phyloP scores from a whole-genome alignment of 306 rosid species.

The Myrica gale region DNA sequence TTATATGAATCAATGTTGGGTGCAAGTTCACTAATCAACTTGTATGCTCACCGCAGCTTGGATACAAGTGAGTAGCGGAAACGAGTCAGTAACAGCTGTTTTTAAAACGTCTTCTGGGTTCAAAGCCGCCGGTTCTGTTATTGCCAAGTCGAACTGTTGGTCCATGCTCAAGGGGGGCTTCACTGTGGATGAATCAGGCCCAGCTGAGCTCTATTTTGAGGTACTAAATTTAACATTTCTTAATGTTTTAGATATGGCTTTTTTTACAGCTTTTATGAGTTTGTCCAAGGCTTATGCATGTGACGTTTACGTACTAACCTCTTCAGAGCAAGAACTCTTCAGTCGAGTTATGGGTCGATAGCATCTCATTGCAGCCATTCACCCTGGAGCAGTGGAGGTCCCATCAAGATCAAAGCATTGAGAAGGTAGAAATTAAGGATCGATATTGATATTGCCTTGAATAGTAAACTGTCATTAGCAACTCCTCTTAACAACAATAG shows the following conservation, averaged over 20 bases:
- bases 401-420: conserved; percentile 53
- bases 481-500: no score
- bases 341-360: conserved; percentile 65
- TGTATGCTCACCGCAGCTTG: conserved; percentile 34
- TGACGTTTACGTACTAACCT: background rate
- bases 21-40: background rate
- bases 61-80: conserved; percentile 55
- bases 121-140: conserved; percentile 39
- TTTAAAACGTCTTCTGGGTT: conserved; percentile 37
- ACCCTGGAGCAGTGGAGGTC: conserved; percentile 54
- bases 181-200: conserved; percentile 40
- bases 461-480: no score
- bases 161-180: conserved; percentile 89
- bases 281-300: no score
- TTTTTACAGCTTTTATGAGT: no score
- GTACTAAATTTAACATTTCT: conserved; percentile 15
- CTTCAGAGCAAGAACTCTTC: conserved; percentile 47
- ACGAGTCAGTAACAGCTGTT: conserved; percentile 42
- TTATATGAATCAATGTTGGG: background rate
- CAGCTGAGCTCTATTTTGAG: conserved; percentile 64
- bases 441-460: no score
- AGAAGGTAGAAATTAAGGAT: conserved; percentile 36
- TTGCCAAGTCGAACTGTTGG: conserved; percentile 65
- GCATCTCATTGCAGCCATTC: conserved; percentile 67
- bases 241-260: no score